Base-by-base conservation (phyloP, 345 rosid genomes). In the Gossypium bickii region DNA sequence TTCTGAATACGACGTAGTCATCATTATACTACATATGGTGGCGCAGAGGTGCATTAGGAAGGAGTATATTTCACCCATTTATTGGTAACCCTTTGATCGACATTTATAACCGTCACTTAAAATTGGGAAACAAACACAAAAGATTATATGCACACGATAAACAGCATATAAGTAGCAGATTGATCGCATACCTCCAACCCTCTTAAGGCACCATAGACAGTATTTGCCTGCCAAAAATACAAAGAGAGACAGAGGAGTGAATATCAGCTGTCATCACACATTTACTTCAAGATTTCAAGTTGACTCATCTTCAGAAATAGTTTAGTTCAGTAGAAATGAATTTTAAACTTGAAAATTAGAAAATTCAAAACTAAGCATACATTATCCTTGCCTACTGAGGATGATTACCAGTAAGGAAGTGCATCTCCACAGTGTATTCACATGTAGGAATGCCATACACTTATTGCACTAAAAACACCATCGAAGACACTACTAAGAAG, bases 121-220 rank as follows among this genome's bases (percentile, higher is more conserved):
- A 58, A 59, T 25, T 13, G 24, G 3, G 43, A 56, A 41, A 56
- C 25, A 47, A 4, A 73, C 43, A 41, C 57, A 45, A 44, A 53
- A 25, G 22, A 27, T 47, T 24, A 59, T 29, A 44, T 17, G 16
- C 43, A 72, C 20, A 58, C 22, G 22, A 15, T 58, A 12, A 25
- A 59, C 38, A 0, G 49, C 7, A 44, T 65, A 49, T 9, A 69
- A 75, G 43, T 72, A 13, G 60, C 13, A 2, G 64, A 59, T 25
- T 25, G 17, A 59, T 72, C 43, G 75, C 84, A 61, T 77, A 95
- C 99, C 99, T 95, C 72, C 72, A 68, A 16, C 43, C 72, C 72
- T 49, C 72, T 68, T 48, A 68, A 9, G 2, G 72, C 72, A 49
- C 72, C 72, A 15, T 49, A 68, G 49, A 68, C 58, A 2, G 72